Base-by-base conservation (phyloP, 805 yeast genomes). In the Jamesozyma piceae region DNA sequence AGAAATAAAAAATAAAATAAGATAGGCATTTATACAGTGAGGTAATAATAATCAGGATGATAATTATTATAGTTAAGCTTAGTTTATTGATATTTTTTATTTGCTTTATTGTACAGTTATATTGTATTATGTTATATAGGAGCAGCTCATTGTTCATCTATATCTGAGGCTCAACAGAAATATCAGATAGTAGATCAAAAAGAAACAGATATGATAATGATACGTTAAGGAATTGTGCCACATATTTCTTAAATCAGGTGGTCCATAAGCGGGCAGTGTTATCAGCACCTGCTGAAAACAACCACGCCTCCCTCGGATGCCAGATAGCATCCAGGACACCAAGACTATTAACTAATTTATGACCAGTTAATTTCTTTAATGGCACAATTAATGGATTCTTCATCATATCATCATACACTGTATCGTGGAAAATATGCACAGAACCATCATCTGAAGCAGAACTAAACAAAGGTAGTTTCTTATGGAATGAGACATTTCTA, bases 251-350 rank as follows among this genome's bases (percentile, higher is more conserved):
- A 14, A 34, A 18, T 50, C 66, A 83, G 15, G 95, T 85, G 22
- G 98, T 92, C 98, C 98, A 92, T 57, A 92, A 68, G 58, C 95
- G 79, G 5, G 97, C 97, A 34, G 87, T 78, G 47, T 95, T 87
- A 65, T 92, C 98, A 19, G 97, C 97, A 55, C 97, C 98, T 10
- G 95, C 86, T 60, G 92, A 81, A 63, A 92, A 88, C 58, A 92
- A 72, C 98, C 98, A 92, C 0, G 98, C 96, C 67, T 92, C 97
- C 55, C 81, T 79, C 50, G 97, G 97, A 72, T 92, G 98, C 98
- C 98, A 92, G 39, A 77, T 76, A 38, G 83, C 75, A 58, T 80
- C 82, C 58, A 92, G 71, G 14, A 92, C 95, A 58, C 98, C 98
- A 44, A 92, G 68, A 57, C 83, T 81, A 53, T 77, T 76, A 18